Evolutionary conservation across 768 basidiomycete species (phyloP).

Genomic region (Phylloporus sp.): DNA sequence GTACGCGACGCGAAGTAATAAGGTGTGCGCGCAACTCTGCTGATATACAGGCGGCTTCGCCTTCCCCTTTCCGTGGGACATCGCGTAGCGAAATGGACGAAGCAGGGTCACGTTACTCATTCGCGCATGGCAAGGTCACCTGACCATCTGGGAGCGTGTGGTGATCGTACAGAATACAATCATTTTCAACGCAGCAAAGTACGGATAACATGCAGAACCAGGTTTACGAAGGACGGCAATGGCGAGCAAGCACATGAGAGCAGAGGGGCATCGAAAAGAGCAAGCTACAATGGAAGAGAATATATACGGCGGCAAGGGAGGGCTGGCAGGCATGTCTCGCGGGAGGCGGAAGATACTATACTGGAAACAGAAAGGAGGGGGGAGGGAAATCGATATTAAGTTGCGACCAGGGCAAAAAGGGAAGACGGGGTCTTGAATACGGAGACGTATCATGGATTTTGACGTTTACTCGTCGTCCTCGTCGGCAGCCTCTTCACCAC

Average conservation of each 20-base stretch:
- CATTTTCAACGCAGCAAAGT: conserved; percentile 26
- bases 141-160: conserved; percentile 1
- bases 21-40: conserved; percentile 13
- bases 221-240: conserved; percentile 16
- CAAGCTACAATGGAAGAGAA: conserved; percentile 19
- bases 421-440: conserved; percentile 16
- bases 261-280: conserved; percentile 17
- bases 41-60: conserved; percentile 15
- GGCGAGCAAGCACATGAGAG: conserved; percentile 26
- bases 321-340: conserved; percentile 29
- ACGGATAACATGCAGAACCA: conserved; percentile 28
- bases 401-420: conserved; percentile 4
- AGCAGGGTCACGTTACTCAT: neutral
- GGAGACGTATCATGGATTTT: conserved; percentile 1
- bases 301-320: conserved; percentile 9
- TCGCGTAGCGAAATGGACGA: conserved; percentile 5
- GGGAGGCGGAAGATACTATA: conserved; percentile 15
- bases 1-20: neutral
- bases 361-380: conserved; percentile 8
- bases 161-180: conserved; percentile 30
- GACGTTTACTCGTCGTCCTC: conserved; percentile 42
- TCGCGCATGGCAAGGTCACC: conserved; percentile 17
- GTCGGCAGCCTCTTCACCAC: conserved; percentile 31
- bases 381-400: conserved; percentile 18
- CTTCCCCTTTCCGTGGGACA: conserved; percentile 17